A percentile compares a stretch with the other conserved stretches of the same genome.
Evolutionary conservation across 164 flowering plant species (phyloP).

Genomic region (Amborella trichopoda): DNA sequence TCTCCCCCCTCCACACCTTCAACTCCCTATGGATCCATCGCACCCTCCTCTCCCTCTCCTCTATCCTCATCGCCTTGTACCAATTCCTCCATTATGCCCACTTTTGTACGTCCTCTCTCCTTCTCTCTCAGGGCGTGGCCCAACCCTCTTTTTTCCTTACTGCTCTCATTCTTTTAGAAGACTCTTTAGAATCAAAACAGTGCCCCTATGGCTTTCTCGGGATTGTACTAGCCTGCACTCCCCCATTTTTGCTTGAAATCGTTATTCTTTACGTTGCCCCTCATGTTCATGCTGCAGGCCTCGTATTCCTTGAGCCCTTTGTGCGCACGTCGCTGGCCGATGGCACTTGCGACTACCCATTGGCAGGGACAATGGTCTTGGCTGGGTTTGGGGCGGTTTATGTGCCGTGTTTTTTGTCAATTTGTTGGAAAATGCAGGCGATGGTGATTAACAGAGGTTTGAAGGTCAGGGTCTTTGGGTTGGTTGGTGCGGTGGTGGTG

Average conservation of each 20-base stretch:
- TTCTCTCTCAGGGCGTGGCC: constrained; percentile 47
- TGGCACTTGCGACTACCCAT: constrained; percentile 43
- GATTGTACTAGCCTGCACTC: constrained; percentile 6
- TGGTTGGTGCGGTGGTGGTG: constrained; percentile 22
- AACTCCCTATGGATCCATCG: constrained; percentile 53
- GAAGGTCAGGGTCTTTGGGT: constrained; percentile 26
- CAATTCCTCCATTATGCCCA: too few species aligned
- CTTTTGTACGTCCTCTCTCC: constrained; percentile 44
- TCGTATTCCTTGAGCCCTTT: neutral
- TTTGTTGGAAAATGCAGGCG: constrained; percentile 34
- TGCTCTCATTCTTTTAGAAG: constrained; percentile 42
- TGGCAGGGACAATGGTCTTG: constrained; percentile 26
- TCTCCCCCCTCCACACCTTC: constrained; percentile 29
- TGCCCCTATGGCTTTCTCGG: constrained; percentile 10
- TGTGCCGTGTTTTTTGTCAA: constrained; percentile 23
- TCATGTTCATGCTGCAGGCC: constrained; percentile 13
- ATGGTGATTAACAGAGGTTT: constrained; percentile 57
- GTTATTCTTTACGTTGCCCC: constrained; percentile 17
- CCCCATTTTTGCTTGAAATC: constrained; percentile 25
- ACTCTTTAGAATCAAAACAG: constrained; percentile 28
- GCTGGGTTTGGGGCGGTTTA: constrained; percentile 28
- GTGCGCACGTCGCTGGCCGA: constrained; percentile 3
- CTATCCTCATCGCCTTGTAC: constrained; percentile 21
- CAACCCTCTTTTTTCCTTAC: constrained; percentile 52
- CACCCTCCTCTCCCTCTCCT: constrained; percentile 31